Conservation (phyloP, 1,284 basidiomycete genomes). For the Leccinum fuscescens region DNA sequence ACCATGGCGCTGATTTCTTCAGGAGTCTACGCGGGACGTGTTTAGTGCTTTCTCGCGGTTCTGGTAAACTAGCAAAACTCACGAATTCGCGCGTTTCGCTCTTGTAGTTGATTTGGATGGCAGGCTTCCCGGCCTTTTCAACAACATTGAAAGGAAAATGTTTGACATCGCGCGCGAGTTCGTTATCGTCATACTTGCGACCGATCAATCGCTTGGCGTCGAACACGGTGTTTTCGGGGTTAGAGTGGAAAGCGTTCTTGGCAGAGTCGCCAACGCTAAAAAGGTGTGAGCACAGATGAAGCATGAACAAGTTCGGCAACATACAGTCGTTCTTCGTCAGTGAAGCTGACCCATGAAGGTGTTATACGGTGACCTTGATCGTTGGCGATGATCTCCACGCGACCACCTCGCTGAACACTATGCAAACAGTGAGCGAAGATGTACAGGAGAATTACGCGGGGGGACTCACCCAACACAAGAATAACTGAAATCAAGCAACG, state of each 20-base stretch:
- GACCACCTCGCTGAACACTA: constrained; percentile 89
- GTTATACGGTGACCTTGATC: constrained; percentile 98
- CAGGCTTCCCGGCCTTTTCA: constrained; percentile 83
- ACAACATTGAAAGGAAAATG: constrained; percentile 86
- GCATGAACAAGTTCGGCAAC: constrained; percentile 26
- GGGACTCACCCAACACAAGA: constrained; percentile 70
- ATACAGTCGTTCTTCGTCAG: constrained; percentile 87
- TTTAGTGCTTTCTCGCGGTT: not conserved
- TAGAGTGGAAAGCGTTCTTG: constrained; percentile 79
- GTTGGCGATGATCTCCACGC: constrained; percentile 96
- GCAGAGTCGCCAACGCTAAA: constrained; percentile 73
- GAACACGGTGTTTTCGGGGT: constrained; percentile 94
- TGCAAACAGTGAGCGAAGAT: not conserved
- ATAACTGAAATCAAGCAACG: constrained; percentile 45
- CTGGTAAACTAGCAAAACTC: constrained; percentile 27
- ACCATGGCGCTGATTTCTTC: constrained; percentile 96
- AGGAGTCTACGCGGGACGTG: constrained; percentile 52
- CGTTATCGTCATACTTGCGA: constrained; percentile 73
- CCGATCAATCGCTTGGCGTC: constrained; percentile 98
- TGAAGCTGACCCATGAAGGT: constrained; percentile 91
- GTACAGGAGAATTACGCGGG: not conserved
- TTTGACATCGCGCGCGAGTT: constrained; percentile 80
- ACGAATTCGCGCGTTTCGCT: constrained; percentile 85
- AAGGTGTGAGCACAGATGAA: not conserved
- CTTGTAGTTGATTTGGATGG: constrained; percentile 84